Evolutionary conservation across 2,329 filamentous ascomycete species (phyloP).

Genomic region (Aspergillus intermedius): DNA sequence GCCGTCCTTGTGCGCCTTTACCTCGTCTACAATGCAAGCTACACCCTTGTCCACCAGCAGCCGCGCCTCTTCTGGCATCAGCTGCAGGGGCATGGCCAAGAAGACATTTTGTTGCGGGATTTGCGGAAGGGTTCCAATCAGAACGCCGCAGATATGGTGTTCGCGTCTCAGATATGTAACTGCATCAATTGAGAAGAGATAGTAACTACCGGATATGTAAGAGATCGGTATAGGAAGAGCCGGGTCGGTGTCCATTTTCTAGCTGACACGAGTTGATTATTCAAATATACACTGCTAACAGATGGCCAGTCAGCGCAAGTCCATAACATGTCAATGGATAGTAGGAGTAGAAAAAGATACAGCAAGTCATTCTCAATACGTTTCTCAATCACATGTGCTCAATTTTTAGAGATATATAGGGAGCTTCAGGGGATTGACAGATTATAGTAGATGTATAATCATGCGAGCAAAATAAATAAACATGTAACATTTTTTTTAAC

Average conservation of each 20-base stretch:
- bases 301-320: slow-evolving; percentile 19
- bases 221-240: slow-evolving; percentile 68
- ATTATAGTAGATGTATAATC: slow-evolving; percentile 61
- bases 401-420: slow-evolving; percentile 27
- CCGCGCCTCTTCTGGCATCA: slow-evolving; percentile 84
- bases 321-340: slow-evolving; percentile 3
- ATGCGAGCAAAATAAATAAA: slow-evolving; percentile 38
- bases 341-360: slow-evolving; percentile 7
- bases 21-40: slow-evolving; percentile 77
- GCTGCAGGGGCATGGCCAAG: slow-evolving; percentile 76
- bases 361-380: slow-evolving; percentile 32
- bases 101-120: slow-evolving; percentile 94
- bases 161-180: slow-evolving; percentile 70
- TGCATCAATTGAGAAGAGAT: slow-evolving; percentile 80
- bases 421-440: slow-evolving; percentile 77
- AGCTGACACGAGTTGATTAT: slow-evolving; percentile 6
- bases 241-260: slow-evolving; percentile 30
- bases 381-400: slow-evolving; percentile 40
- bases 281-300: slow-evolving; percentile 13
- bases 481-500: slow-evolving; percentile 5
- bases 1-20: slow-evolving; percentile 59
- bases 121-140: slow-evolving; percentile 83
- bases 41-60: slow-evolving; percentile 70
- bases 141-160: slow-evolving; percentile 77
- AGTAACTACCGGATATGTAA: slow-evolving; percentile 69